Conservation (phyloP, 345 rosid species). For the Hirschfeldia incana region DNA sequence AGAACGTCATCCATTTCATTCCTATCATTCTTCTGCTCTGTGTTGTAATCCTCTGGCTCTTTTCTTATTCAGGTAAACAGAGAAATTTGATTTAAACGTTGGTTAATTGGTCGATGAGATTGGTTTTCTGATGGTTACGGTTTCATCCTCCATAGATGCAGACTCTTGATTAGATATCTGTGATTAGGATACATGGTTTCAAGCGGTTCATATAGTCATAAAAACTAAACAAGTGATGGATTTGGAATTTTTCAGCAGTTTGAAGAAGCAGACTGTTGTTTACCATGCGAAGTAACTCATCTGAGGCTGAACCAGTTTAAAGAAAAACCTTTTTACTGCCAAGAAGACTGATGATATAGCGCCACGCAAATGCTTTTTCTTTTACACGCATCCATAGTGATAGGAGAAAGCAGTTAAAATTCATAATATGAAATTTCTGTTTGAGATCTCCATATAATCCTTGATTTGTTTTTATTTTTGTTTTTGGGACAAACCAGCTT, state of each 20-base stretch:
- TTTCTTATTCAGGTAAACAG: slow-evolving; percentile 55
- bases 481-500: neutral
- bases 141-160: neutral
- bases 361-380: neutral
- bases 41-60: slow-evolving; percentile 75
- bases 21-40: slow-evolving; percentile 68
- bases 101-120: neutral
- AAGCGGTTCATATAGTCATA: too few species aligned
- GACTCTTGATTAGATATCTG: neutral
- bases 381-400: neutral
- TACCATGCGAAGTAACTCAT: too few species aligned
- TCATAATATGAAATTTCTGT: too few species aligned
- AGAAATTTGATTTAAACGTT: neutral
- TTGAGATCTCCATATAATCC: neutral
- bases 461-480: neutral
- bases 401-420: neutral
- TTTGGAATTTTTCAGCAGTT: too few species aligned
- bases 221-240: too few species aligned
- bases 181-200: neutral
- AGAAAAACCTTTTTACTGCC: too few species aligned
- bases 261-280: too few species aligned
- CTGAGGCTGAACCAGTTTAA: too few species aligned
- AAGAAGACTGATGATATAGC: neutral
- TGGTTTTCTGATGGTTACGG: neutral
- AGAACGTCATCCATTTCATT: slow-evolving; percentile 76